Base-by-base conservation (phyloP, 2,329 filamentous ascomycete species). In the Ophiocordyceps camponoti-floridani region DNA sequence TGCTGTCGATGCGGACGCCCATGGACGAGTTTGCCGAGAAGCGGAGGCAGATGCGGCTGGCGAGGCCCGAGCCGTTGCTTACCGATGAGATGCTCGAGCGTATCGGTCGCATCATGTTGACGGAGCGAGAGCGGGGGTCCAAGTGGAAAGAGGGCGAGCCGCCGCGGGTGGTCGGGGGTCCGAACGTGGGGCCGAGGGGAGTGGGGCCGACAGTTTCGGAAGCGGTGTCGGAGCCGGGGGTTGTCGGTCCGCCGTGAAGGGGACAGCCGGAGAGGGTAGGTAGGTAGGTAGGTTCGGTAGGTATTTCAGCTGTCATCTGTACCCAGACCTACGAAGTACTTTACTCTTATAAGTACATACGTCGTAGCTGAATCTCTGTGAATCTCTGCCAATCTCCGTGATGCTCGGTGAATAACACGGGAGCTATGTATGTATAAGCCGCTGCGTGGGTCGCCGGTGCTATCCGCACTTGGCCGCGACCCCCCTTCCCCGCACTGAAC, bases 31-130 rank as follows among this genome's bases (percentile, higher is more conserved):
- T 72, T 55, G 74, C 77, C 60, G 66, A 68, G 54, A 66, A 65
- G 60, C 66, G 70, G 58, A 68, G 68, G 53, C 66, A 64, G 47
- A 57, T 65, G 48, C 72, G 70, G 53, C 69, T 66, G 47, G 66
- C 66, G 43, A 63, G 64, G 48, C 73, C 73, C 52, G 68, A 75
- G 61, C 73, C 73, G 11, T 65, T 68, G 54, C 65, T 80, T 46
- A 65, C 71, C 19, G 59, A 70, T 41, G 69, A 72, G 52, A 76
- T 79, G 70, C 59, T 80, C 56, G 70, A 71, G 57, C 74, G 69
- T 64, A 72, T 80, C 54, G 76, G 76, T 51, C 63, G 73, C 60
- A 60, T 78, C 52, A 78, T 80, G 61, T 72, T 70, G 33, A 63
- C 5, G 62, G 59, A 77, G 73, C 56, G 66, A 68, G 3, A 5